Conservation (phyloP, 208 protist species). For the Wallacemonas sp. region DNA sequence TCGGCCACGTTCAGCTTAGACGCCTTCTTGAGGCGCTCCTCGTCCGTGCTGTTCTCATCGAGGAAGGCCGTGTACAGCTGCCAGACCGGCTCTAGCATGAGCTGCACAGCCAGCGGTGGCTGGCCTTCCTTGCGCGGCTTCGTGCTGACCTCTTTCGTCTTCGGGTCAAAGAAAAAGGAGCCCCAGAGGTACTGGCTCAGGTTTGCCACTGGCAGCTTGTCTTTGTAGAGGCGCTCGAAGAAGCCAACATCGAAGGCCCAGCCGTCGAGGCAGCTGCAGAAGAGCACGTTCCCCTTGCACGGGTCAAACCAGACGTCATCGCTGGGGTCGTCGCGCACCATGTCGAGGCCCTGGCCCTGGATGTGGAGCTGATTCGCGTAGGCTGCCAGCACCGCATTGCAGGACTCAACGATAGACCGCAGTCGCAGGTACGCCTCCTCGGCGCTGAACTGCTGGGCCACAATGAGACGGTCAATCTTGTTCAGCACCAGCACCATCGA, state of each 20-base stretch:
- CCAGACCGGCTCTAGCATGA: conserved; percentile 96
- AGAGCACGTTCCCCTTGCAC: conserved; percentile 97
- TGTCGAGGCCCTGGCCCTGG: conserved; percentile 77
- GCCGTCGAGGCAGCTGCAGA: conserved; percentile 95
- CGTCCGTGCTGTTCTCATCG: conserved; percentile 71
- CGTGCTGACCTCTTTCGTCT: conserved; percentile 89
- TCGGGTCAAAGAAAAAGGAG: conserved; percentile 95
- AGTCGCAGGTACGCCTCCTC: conserved; percentile 93
- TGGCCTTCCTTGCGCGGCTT: conserved; percentile 75
- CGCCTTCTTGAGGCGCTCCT: conserved; percentile 62
- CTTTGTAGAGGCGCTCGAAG: conserved; percentile 92
- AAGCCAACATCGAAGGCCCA: conserved; percentile 89
- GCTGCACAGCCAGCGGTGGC: conserved; percentile 94
- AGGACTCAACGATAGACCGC: conserved; percentile 94
- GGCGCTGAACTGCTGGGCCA: conserved; percentile 90
- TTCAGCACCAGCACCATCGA: conserved; percentile 97
- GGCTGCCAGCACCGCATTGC: conserved; percentile 84
- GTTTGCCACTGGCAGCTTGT: conserved; percentile 79
- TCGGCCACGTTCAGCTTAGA: conserved; percentile 71
- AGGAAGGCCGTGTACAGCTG: conserved; percentile 92
- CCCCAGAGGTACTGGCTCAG: conserved; percentile 95
- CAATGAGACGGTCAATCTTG: conserved; percentile 98
- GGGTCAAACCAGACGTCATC: conserved; percentile 96
- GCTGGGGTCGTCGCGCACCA: conserved; percentile 74
- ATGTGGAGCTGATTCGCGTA: conserved; percentile 86